phyloP scores from a whole-genome alignment of 768 basidiomycete species.

The Rhodotorula toruloides region DNA sequence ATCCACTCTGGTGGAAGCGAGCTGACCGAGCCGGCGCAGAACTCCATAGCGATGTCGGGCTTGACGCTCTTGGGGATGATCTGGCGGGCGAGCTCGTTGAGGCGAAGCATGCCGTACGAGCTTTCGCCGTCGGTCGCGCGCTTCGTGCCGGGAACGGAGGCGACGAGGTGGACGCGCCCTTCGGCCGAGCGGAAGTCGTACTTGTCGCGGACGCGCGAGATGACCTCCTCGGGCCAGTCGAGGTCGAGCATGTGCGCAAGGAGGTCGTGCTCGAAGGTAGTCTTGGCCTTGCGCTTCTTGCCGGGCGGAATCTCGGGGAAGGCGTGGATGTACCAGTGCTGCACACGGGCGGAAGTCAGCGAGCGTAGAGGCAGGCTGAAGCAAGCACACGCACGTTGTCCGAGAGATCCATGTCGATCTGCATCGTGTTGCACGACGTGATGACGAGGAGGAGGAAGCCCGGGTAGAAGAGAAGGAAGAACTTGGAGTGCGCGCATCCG shows the following conservation, averaged over 20 bases:
- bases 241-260: slow-evolving; percentile 9
- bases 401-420: slow-evolving; percentile 16
- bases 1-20: slow-evolving; percentile 1
- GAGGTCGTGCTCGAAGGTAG: slow-evolving; percentile 21
- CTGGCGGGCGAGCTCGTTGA: neutral
- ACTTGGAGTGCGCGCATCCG: slow-evolving; percentile 24
- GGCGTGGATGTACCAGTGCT: slow-evolving; percentile 27
- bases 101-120: slow-evolving; percentile 9
- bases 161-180: slow-evolving; percentile 12
- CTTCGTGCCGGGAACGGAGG: slow-evolving; percentile 4
- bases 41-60: slow-evolving; percentile 17
- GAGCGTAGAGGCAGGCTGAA: neutral
- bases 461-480: slow-evolving; percentile 18
- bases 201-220: slow-evolving; percentile 2
- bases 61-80: slow-evolving; percentile 3
- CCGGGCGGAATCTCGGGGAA: slow-evolving; percentile 4
- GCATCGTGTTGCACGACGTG: slow-evolving; percentile 27
- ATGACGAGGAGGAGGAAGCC: slow-evolving; percentile 28
- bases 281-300: neutral
- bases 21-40: slow-evolving; percentile 15
- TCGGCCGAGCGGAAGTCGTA: slow-evolving; percentile 21
- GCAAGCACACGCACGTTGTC: slow-evolving; percentile 26
- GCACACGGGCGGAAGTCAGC: neutral
- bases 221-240: slow-evolving; percentile 14
- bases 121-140: neutral